Evolutionary conservation across 164 flowering plant genomes (phyloP).

Genomic region (Vitis amurensis): DNA sequence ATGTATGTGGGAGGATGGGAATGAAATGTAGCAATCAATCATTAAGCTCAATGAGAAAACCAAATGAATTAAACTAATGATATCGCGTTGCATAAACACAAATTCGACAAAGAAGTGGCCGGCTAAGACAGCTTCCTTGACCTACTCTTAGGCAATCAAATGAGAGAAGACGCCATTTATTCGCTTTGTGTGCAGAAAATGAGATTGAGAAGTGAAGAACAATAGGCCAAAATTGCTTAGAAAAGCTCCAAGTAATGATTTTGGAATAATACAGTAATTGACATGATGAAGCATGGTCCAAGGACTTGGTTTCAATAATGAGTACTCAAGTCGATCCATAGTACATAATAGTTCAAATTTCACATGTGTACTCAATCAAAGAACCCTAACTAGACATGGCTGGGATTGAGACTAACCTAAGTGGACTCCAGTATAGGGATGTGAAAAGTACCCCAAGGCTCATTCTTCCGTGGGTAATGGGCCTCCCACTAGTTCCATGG

Average conservation of each 20-base stretch:
- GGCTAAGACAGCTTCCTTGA: slow-evolving; percentile 57
- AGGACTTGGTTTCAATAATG: too few species aligned
- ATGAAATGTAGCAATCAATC: slow-evolving; percentile 35
- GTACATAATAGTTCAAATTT: background rate
- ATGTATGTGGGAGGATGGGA: slow-evolving; percentile 20
- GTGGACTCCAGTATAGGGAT: too few species aligned
- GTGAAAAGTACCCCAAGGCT: too few species aligned
- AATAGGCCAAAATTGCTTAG: slow-evolving; percentile 13
- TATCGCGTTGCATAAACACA: slow-evolving; percentile 12
- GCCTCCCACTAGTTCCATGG: too few species aligned
- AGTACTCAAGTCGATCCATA: too few species aligned
- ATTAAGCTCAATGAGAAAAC: slow-evolving; percentile 22
- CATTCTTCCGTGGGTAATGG: too few species aligned
- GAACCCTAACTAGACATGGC: too few species aligned
- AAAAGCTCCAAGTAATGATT: background rate
- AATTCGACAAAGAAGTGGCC: slow-evolving; percentile 57
- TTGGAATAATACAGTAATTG: background rate
- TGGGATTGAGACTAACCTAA: too few species aligned
- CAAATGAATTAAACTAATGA: slow-evolving; percentile 12
- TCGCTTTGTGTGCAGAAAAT: background rate
- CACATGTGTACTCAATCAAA: too few species aligned
- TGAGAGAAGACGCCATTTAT: background rate
- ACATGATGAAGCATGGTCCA: background rate
- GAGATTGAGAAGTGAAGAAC: background rate
- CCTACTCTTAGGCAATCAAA: slow-evolving; percentile 33